phyloP scores from a whole-genome alignment of 2,329 filamentous ascomycete species.

The Alternaria triticimaculans region DNA sequence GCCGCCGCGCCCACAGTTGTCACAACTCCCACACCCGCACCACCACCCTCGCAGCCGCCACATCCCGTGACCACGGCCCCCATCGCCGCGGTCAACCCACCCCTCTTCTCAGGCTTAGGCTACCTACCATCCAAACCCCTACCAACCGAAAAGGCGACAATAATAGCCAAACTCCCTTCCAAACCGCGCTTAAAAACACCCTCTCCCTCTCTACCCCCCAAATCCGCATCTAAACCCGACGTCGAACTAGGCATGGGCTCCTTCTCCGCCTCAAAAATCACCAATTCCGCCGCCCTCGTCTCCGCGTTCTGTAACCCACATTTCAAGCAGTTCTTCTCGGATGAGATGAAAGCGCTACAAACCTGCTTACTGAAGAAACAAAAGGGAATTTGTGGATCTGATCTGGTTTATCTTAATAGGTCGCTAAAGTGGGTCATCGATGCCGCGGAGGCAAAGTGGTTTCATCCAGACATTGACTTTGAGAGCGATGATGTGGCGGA shows the following conservation, averaged over 20 bases:
- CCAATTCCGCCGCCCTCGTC: not conserved
- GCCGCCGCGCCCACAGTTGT: no score
- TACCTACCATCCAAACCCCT: not conserved
- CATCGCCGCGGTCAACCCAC: not conserved
- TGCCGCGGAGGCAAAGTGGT: not conserved
- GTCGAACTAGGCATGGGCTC: not conserved
- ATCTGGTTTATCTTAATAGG: not conserved
- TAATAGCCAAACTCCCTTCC: not conserved
- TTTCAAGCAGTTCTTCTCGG: no score
- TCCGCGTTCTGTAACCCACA: not conserved
- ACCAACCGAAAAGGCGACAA: not conserved
- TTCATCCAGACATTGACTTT: not conserved
- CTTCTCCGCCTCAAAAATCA: not conserved
- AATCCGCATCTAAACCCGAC: not conserved
- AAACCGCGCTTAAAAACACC: accelerated
- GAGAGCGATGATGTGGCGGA: not conserved
- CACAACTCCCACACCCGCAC: not conserved
- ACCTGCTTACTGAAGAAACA: no score
- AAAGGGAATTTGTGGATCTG: not conserved
- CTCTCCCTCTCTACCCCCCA: not conserved
- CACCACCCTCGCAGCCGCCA: not conserved
- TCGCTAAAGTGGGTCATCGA: not conserved
- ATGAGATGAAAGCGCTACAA: no score
- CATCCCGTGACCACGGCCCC: not conserved
- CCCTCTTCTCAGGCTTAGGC: not conserved